Evolutionary conservation across 306 rosid genomes (phyloP), one percentile per base, ranked within the genome.

Genomic region (Vigna nakashimae): DNA sequence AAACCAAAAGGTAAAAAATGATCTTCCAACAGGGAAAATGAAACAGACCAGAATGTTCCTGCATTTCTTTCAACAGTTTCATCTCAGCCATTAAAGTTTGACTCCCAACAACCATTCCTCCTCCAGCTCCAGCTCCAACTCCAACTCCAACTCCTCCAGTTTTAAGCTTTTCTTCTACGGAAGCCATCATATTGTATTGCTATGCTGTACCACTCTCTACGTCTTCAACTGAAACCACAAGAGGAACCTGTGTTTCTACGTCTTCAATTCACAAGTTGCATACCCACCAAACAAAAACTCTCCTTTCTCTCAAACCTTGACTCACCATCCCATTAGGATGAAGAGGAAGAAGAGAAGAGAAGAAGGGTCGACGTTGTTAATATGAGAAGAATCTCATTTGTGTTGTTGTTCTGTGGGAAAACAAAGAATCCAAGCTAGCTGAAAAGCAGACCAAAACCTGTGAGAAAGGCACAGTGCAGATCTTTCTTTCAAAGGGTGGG

Each of bases 11-110:
- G 26, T 14, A 17, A 10, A 3, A 20, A 24, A 60, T 14, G 43
- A 60, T 58, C 0, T 15, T 60, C 20, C 13, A 28, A 18, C 55
- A 10, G 6, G 13, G 67, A 32, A 49, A 36, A 73, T 28, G 10
- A 67, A 69, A 80, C 85, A 69, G 20, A 96, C 99, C 99, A 69
- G 88, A 78, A 13, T 92, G 98, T 79, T 96, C 93, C 69, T 96
- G 97, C 91, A 95, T 88, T 80, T 95, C 98, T 64, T 95, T 92
- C 69, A 96, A 75, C 76, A 93, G 68, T 86, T 89, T 92, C 93
- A 96, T 96, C 70, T 91, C 99, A 64, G 94, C 90, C 66, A 82
- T 86, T 12, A 95, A 89, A 76, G 91, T 69, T 43, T 83, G 88
- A 73, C 77, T 76, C 30, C 87, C 91, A 66, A 53, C 84, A 76